These are phyloP conservation scores for Wallacemonas sp. DNA, from an alignment of 208 protist species.

Conservation along the genomic window DNA sequence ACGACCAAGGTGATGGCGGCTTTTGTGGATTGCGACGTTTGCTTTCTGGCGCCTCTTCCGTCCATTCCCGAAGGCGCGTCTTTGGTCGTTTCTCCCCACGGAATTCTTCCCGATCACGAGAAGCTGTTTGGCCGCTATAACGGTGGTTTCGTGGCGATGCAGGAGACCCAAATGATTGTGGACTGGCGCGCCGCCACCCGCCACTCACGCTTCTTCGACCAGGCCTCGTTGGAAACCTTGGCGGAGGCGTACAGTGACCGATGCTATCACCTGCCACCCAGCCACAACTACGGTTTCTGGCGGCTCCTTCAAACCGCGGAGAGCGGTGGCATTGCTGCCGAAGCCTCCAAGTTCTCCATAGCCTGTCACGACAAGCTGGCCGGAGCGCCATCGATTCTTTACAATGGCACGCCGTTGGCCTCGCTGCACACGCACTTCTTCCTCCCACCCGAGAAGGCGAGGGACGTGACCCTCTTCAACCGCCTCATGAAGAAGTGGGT, in stretches of 20 bases:
- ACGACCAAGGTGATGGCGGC: conserved; percentile 18
- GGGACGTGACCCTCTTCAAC: conserved; percentile 63
- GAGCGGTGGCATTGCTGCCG: conserved; percentile 19
- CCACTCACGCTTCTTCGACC: conserved; percentile 75
- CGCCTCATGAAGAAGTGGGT: conserved; percentile 52
- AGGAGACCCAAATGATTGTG: conserved; percentile 37
- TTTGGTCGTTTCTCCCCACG: conserved; percentile 68
- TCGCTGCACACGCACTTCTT: conserved; percentile 84
- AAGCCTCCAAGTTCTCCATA: conserved; percentile 63
- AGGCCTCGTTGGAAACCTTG: conserved; percentile 69
- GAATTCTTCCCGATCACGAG: conserved; percentile 48
- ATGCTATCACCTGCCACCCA: conserved; percentile 48
- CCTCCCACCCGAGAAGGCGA: conserved; percentile 9
- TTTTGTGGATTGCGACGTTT: conserved; percentile 83
- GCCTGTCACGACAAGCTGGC: not conserved
- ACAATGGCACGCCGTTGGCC: conserved; percentile 53
- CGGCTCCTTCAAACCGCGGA: conserved; percentile 57
- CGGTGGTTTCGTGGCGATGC: conserved; percentile 61
- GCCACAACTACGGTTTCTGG: conserved; percentile 90
- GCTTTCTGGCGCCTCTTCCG: conserved; percentile 50
- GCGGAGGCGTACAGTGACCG: conserved; percentile 31
- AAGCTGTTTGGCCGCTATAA: conserved; percentile 74
- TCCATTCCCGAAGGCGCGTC: conserved; percentile 24
- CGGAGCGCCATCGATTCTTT: conserved; percentile 27
- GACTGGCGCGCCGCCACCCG: conserved; percentile 63